A percentile compares a stretch with the other conserved stretches of the same genome.
Evolutionary conservation across 2,329 filamentous ascomycete species (phyloP).

Genomic region (Arthrinium phaeospermum): DNA sequence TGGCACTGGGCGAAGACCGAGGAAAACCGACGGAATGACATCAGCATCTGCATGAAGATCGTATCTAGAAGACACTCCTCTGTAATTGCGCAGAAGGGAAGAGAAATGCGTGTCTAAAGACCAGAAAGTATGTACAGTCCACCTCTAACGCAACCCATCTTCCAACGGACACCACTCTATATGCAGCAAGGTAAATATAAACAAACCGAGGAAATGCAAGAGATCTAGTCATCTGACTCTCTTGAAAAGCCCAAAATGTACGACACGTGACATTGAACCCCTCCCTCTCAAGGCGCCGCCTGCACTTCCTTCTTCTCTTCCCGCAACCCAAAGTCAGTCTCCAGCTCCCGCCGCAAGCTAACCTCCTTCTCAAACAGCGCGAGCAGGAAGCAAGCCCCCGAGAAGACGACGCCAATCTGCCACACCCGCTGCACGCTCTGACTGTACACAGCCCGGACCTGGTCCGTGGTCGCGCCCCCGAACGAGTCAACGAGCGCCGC

Average conservation of each 20-base stretch:
- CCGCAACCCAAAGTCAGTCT: conserved; percentile 46
- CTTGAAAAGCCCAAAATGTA: not conserved
- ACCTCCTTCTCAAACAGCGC: conserved; percentile 43
- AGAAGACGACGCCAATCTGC: conserved; percentile 41
- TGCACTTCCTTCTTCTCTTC: conserved; percentile 29
- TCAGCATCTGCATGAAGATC: not conserved
- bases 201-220: not conserved
- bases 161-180: no score
- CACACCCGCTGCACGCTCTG: conserved; percentile 44
- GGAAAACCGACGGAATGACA: not conserved
- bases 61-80: fast-evolving
- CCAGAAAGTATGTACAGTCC: not conserved
- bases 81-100: not conserved
- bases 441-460: conserved; percentile 42
- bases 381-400: conserved; percentile 39
- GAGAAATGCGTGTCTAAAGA: not conserved
- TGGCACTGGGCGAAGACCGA: not conserved
- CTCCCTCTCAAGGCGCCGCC: not conserved
- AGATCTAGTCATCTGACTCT: not conserved
- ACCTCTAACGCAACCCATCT: no score
- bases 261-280: not conserved
- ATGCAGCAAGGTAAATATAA: no score
- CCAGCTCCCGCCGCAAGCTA: conserved; percentile 43
- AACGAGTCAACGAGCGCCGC: conserved; percentile 29
- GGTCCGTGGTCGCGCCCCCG: conserved; percentile 22